phyloP scores from a whole-genome alignment of 1,139 yeast species.

The Pichia sp. region DNA sequence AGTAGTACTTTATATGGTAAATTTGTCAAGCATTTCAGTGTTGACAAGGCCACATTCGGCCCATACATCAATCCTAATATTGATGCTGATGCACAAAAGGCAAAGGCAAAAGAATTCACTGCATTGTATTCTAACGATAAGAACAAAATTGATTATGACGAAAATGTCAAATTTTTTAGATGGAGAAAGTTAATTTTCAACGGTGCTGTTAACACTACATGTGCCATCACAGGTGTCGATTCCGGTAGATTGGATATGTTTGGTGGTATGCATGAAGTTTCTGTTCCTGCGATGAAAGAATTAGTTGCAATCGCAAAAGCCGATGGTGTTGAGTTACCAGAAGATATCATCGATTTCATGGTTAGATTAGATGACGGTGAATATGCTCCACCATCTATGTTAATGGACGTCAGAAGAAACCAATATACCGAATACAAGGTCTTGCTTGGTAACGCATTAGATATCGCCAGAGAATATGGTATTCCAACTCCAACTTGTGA shows the following conservation, averaged over 20 bases:
- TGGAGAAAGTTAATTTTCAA: constrained; percentile 78
- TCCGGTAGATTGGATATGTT: constrained; percentile 58
- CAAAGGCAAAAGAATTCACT: constrained; percentile 40
- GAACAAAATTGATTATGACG: constrained; percentile 46
- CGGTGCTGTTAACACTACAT: constrained; percentile 61
- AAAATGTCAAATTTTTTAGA: constrained; percentile 51
- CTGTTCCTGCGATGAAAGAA: constrained; percentile 67
- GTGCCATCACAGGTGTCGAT: constrained; percentile 59
- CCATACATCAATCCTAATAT: constrained; percentile 42
- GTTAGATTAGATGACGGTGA: constrained; percentile 22
- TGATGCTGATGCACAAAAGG: constrained; percentile 34
- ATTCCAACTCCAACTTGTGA: constrained; percentile 58
- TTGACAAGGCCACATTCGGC: constrained; percentile 56
- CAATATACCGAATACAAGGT: constrained; percentile 72
- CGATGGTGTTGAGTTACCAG: constrained; percentile 47
- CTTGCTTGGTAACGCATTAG: constrained; percentile 69
- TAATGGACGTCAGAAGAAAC: constrained; percentile 66
- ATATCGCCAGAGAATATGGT: constrained; percentile 51
- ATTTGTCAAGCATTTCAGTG: constrained; percentile 46
- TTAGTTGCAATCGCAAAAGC: constrained; percentile 58
- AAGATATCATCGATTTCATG: constrained; percentile 22
- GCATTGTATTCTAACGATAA: constrained; percentile 47
- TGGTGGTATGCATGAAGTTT: constrained; percentile 48
- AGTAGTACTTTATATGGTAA: constrained; percentile 61
- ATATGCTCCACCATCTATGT: constrained; percentile 27